These are phyloP conservation scores for Candida mattraensis DNA, from an alignment of 805 yeast genomes.

Conservation along the genomic window DNA sequence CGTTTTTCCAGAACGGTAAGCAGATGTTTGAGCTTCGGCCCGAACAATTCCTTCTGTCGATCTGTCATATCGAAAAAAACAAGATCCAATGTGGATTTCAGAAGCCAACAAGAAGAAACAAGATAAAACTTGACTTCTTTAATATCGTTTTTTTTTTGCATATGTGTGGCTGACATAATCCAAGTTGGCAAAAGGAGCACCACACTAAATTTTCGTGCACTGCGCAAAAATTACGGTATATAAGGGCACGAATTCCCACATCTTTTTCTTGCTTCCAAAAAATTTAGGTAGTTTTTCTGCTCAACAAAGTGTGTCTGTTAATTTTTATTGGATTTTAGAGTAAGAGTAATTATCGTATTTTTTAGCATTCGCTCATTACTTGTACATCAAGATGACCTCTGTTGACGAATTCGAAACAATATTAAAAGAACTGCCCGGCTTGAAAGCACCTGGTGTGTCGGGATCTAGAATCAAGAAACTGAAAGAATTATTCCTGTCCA, in stretches of 20 bases:
- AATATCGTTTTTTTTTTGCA: no score
- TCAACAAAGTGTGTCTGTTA: neutral
- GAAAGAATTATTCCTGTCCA: constrained; percentile 72
- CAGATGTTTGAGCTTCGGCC: constrained; percentile 7
- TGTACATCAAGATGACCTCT: constrained; percentile 34
- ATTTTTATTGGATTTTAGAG: neutral
- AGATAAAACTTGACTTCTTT: no score
- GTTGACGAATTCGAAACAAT: constrained; percentile 48
- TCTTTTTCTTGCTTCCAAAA: no score
- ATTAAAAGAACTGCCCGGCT: constrained; percentile 49
- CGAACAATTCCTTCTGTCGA: neutral
- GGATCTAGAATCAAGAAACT: constrained; percentile 91
- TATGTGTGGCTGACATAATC: no score
- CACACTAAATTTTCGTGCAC: no score
- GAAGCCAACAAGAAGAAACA: no score
- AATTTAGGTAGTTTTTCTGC: neutral
- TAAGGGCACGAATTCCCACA: no score
- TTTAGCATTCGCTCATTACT: neutral
- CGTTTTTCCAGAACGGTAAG: constrained; percentile 6
- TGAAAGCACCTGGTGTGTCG: constrained; percentile 89
- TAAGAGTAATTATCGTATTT: constrained; percentile 1
- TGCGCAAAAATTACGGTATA: no score
- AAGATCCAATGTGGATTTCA: no score
- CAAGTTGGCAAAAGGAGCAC: no score
- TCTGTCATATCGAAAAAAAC: no score